Percentiles rank a stretch among this genome's conserved stretches.
Conservation (phyloP, 495 filamentous ascomycete species). For the Tuber brumale region DNA sequence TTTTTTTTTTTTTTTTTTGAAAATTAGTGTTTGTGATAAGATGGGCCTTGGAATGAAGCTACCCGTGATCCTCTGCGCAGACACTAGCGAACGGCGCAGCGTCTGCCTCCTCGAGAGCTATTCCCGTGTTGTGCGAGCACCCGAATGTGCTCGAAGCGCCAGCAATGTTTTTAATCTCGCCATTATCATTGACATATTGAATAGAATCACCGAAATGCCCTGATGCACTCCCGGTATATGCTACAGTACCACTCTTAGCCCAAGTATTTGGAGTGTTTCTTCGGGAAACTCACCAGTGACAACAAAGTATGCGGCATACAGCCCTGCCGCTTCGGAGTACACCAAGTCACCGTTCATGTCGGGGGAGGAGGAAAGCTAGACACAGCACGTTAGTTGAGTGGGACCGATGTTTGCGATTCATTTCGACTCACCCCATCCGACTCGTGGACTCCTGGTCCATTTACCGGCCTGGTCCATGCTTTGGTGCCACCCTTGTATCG, state of each 20-base stretch:
- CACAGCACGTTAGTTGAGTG: constrained; percentile 4
- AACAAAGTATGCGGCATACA: constrained; percentile 54
- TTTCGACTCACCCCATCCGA: constrained; percentile 40
- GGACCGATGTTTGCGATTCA: background rate
- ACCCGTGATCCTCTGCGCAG: constrained; percentile 53
- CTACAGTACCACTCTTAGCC: constrained; percentile 19
- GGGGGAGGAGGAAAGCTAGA: constrained; percentile 45
- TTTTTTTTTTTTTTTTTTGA: background rate
- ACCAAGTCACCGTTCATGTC: constrained; percentile 55
- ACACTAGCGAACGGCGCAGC: constrained; percentile 50
- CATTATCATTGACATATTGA: constrained; percentile 48
- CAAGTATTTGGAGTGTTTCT: background rate
- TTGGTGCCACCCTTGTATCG: constrained; percentile 48
- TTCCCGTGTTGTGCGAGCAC: constrained; percentile 57
- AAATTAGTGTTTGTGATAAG: background rate
- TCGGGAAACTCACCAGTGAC: constrained; percentile 42
- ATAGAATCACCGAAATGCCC: constrained; percentile 54
- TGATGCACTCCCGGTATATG: constrained; percentile 48
- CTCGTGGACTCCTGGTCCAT: constrained; percentile 49
- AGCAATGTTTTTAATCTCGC: constrained; percentile 45
- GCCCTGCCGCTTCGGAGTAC: constrained; percentile 48
- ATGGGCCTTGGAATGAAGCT: background rate
- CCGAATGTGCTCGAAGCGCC: constrained; percentile 51
- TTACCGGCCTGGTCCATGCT: constrained; percentile 50
- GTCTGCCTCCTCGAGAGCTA: constrained; percentile 52